These are phyloP conservation scores for Vinca major DNA, from an alignment of 305 asterid species.

Conservation along the genomic window DNA sequence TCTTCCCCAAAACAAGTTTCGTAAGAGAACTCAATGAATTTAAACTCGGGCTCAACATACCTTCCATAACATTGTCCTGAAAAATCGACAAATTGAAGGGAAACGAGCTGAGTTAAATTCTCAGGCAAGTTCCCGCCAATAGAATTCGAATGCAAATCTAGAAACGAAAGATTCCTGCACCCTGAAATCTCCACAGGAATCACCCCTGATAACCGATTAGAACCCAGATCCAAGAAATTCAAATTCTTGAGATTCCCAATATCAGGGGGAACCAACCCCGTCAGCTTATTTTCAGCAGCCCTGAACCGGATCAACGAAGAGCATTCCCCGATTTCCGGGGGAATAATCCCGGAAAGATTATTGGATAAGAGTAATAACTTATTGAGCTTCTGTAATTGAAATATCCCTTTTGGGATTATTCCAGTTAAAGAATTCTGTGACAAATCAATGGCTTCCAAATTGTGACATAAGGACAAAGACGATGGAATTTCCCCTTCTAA, in stretches of 20 bases:
- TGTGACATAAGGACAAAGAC: conserved; percentile 49
- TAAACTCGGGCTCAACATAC: conserved; percentile 48
- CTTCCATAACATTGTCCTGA: conserved; percentile 62
- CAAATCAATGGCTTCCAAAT: conserved; percentile 66
- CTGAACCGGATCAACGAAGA: conserved; percentile 70
- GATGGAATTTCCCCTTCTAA: conserved; percentile 62
- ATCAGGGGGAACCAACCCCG: conserved; percentile 54
- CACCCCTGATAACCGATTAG: conserved; percentile 52
- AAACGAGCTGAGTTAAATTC: conserved; percentile 40
- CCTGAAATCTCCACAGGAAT: conserved; percentile 64
- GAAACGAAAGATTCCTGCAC: conserved; percentile 70
- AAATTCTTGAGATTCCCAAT: conserved; percentile 65
- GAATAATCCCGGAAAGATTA: conserved; percentile 57
- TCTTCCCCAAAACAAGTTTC: conserved; percentile 57
- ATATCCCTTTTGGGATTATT: conserved; percentile 55
- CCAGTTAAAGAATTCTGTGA: conserved; percentile 68
- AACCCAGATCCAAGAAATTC: conserved; percentile 69
- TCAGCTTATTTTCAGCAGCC: conserved; percentile 49
- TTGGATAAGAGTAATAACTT: conserved; percentile 60
- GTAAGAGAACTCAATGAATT: conserved; percentile 67
- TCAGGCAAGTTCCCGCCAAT: conserved; percentile 56
- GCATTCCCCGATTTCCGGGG: conserved; percentile 70
- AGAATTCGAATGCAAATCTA: conserved; percentile 80
- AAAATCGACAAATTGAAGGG: conserved; percentile 66
- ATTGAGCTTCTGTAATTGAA: conserved; percentile 50